Conservation (phyloP, 2,329 filamentous ascomycete genomes). For the Cytospora leucostoma region DNA sequence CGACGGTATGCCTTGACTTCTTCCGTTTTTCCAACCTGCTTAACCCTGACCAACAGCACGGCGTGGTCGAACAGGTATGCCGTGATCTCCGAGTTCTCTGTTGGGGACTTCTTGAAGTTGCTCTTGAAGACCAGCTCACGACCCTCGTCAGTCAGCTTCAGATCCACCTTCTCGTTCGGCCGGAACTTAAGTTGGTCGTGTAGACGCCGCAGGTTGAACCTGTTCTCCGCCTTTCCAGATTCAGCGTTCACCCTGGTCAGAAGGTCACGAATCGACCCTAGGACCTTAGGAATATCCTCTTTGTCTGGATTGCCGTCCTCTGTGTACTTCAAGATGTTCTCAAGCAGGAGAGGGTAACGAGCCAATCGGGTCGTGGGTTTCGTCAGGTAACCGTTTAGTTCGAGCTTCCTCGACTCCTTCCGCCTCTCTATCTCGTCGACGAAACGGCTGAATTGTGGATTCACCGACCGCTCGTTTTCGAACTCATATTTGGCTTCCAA, state of each 20-base stretch:
- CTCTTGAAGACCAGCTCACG: slow-evolving; percentile 95
- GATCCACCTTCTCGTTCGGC: slow-evolving; percentile 85
- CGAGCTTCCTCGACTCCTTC: slow-evolving; percentile 94
- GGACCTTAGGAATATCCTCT: slow-evolving; percentile 86
- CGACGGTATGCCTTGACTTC: slow-evolving; percentile 93
- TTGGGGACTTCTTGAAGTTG: slow-evolving; percentile 87
- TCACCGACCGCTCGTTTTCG: slow-evolving; percentile 89
- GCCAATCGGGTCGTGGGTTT: slow-evolving; percentile 96
- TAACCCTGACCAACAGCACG: slow-evolving; percentile 85
- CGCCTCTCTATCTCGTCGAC: slow-evolving; percentile 95
- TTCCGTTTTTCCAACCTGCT: slow-evolving; percentile 88
- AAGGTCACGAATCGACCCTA: slow-evolving; percentile 83
- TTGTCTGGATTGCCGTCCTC: slow-evolving; percentile 87
- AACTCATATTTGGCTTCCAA: slow-evolving; percentile 97
- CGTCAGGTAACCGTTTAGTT: slow-evolving; percentile 95
- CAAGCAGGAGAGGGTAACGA: slow-evolving; percentile 87
- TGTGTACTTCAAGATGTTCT: slow-evolving; percentile 90
- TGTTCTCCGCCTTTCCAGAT: slow-evolving; percentile 95
- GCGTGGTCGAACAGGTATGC: slow-evolving; percentile 97
- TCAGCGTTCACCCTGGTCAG: slow-evolving; percentile 88
- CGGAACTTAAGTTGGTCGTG: slow-evolving; percentile 91
- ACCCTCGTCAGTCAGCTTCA: slow-evolving; percentile 91
- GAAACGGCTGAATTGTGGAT: slow-evolving; percentile 82
- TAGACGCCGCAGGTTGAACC: slow-evolving; percentile 90
- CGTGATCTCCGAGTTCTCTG: slow-evolving; percentile 85